Conservation (phyloP, 2,329 filamentous ascomycete genomes). For the Sordariomycetes sp. region DNA sequence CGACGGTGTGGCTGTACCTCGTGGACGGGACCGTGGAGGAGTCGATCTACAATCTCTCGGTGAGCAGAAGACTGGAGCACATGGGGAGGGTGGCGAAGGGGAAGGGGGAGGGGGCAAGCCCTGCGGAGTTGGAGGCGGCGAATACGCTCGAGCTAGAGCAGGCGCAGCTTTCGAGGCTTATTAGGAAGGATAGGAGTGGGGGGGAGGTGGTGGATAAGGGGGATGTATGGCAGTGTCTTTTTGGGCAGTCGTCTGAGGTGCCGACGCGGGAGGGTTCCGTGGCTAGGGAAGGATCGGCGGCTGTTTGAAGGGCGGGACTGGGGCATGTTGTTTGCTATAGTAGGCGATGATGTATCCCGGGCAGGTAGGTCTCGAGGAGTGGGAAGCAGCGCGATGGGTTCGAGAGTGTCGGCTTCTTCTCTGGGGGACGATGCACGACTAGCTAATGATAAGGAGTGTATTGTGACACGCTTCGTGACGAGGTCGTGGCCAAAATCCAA, state of each 20-base stretch:
- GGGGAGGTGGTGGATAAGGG: conserved; percentile 69
- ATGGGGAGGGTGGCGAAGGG: conserved; percentile 29
- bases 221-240: conserved; percentile 83
- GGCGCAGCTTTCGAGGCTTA: conserved; percentile 53
- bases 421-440: too few species aligned
- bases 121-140: conserved; percentile 58
- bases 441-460: too few species aligned
- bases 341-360: neutral
- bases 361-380: too few species aligned
- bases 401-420: neutral
- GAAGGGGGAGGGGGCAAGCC: conserved; percentile 23
- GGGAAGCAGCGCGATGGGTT: neutral
- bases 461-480: too few species aligned
- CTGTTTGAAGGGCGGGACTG: neutral
- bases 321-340: neutral
- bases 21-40: conserved; percentile 87
- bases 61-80: conserved; percentile 65
- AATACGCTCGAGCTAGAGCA: conserved; percentile 76
- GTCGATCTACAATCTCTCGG: conserved; percentile 79
- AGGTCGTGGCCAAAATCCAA: too few species aligned
- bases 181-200: conserved; percentile 54
- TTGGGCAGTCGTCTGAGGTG: conserved; percentile 33
- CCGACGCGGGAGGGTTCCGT: neutral
- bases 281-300: neutral
- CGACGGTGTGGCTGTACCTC: conserved; percentile 91